Evolutionary conservation across 768 basidiomycete species (phyloP).

Genomic region (Agaricus subrufescens): DNA sequence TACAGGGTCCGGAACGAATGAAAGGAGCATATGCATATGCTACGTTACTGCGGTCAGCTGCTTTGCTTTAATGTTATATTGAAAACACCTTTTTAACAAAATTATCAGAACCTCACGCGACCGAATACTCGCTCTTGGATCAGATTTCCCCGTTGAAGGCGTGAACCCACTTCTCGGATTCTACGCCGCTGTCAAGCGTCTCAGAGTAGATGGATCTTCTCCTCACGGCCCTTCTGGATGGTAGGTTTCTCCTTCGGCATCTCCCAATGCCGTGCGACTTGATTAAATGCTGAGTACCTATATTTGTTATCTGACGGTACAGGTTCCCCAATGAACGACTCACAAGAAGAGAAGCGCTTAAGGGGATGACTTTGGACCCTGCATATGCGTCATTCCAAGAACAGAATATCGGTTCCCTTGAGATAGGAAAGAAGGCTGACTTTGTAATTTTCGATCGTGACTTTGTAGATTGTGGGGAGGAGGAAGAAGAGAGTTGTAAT

Average conservation of each 20-base stretch:
- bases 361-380: conserved; percentile 87
- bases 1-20: conserved; percentile 79
- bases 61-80: not conserved
- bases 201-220: conserved; percentile 62
- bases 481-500: conserved; percentile 9
- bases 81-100: conserved; percentile 38
- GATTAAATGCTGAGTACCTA: not conserved
- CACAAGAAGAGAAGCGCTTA: conserved; percentile 76
- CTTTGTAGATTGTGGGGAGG: conserved; percentile 30
- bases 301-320: not conserved
- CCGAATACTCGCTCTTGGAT: conserved; percentile 63
- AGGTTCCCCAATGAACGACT: conserved; percentile 79
- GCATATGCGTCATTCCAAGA: conserved; percentile 87
- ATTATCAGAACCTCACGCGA: conserved; percentile 20
- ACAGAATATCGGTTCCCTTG: conserved; percentile 64
- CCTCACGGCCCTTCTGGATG: conserved; percentile 85
- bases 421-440: conserved; percentile 79
- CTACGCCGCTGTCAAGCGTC: conserved; percentile 81
- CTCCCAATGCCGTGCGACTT: no score
- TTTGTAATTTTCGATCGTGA: conserved; percentile 80
- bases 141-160: conserved; percentile 91
- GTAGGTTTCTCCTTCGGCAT: conserved; percentile 33
- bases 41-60: conserved; percentile 57
- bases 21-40: conserved; percentile 90
- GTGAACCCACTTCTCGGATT: conserved; percentile 89